Percentiles rank a stretch among this genome's conserved stretches.
phyloP scores from a whole-genome alignment of 768 basidiomycete species.

The Leucocoprinus birnbaumii region DNA sequence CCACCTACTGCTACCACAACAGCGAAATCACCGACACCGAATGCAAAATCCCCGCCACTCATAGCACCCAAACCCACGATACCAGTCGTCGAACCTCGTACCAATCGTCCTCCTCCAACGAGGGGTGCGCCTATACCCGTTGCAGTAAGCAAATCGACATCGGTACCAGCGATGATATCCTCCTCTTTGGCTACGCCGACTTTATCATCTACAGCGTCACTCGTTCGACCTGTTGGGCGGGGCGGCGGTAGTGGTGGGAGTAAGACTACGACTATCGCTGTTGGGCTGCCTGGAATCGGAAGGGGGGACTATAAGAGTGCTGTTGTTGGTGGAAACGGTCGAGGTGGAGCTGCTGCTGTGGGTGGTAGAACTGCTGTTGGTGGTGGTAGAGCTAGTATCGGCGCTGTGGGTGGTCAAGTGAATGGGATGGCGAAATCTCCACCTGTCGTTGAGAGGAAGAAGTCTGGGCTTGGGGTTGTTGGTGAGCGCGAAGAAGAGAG shows the following conservation, averaged over 20 bases:
- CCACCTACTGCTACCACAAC: neutral
- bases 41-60: neutral
- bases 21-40: conserved; percentile 4
- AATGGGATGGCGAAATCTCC: neutral
- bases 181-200: conserved; percentile 73
- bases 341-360: too few species aligned
- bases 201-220: conserved; percentile 73
- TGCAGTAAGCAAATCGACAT: conserved; percentile 49
- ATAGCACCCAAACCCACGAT: neutral
- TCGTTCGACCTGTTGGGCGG: conserved; percentile 45
- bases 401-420: neutral
- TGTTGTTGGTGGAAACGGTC: too few species aligned
- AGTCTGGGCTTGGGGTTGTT: conserved; percentile 5
- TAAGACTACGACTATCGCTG: conserved; percentile 3
- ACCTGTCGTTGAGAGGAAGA: neutral
- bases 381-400: too few species aligned
- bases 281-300: conserved; percentile 1
- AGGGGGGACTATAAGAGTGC: neutral
- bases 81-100: neutral
- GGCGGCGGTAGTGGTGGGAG: conserved; percentile 2
- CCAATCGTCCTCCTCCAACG: conserved; percentile 5
- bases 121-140: conserved; percentile 31
- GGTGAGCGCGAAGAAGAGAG: neutral
- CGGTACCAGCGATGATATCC: conserved; percentile 66
- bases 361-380: neutral